Evolutionary conservation across 2,329 filamentous ascomycete genomes (phyloP).

Genomic region (Atkinsonella texensis): DNA sequence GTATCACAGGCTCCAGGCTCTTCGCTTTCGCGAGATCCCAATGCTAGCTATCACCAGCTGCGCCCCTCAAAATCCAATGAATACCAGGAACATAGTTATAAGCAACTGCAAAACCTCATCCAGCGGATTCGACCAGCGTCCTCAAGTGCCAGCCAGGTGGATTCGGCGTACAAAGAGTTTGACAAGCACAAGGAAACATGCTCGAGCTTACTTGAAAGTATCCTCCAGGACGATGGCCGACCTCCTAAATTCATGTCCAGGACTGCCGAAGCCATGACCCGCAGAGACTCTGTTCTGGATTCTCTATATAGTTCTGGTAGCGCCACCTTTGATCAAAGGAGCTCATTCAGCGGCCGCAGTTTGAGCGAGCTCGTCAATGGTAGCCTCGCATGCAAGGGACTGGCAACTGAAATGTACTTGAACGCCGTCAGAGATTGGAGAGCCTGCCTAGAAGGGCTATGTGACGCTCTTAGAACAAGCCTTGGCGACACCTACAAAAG

Average conservation of each 20-base stretch:
- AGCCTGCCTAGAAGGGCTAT: slow-evolving; percentile 27
- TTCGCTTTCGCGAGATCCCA: slow-evolving; percentile 10
- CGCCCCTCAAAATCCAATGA: slow-evolving; percentile 17
- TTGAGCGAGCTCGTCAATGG: slow-evolving; percentile 20
- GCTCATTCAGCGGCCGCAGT: slow-evolving; percentile 26
- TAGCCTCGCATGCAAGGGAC: slow-evolving; percentile 12
- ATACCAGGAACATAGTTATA: slow-evolving; percentile 19
- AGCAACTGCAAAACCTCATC: slow-evolving; percentile 23
- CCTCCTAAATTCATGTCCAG: slow-evolving; percentile 12
- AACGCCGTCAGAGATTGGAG: slow-evolving; percentile 33
- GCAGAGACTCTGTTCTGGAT: slow-evolving; percentile 20
- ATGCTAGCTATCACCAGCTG: slow-evolving; percentile 16
- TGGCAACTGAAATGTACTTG: slow-evolving; percentile 21
- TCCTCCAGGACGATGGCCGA: slow-evolving; percentile 29
- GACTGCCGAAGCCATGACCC: slow-evolving; percentile 13
- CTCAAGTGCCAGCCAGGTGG: slow-evolving; percentile 24
- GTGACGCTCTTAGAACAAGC: slow-evolving; percentile 28
- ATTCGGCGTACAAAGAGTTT: slow-evolving; percentile 33
- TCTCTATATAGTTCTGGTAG: slow-evolving; percentile 18
- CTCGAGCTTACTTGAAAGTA: slow-evolving; percentile 25
- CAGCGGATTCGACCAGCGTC: slow-evolving; percentile 24
- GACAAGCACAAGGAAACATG: slow-evolving; percentile 28
- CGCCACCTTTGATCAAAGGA: slow-evolving; percentile 21
- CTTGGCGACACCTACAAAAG: slow-evolving; percentile 32
- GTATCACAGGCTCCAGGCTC: neutral